Percentiles rank a stretch among this genome's conserved stretches.
phyloP scores from a whole-genome alignment of 805 yeast species.

The Ogataea philodendri region DNA sequence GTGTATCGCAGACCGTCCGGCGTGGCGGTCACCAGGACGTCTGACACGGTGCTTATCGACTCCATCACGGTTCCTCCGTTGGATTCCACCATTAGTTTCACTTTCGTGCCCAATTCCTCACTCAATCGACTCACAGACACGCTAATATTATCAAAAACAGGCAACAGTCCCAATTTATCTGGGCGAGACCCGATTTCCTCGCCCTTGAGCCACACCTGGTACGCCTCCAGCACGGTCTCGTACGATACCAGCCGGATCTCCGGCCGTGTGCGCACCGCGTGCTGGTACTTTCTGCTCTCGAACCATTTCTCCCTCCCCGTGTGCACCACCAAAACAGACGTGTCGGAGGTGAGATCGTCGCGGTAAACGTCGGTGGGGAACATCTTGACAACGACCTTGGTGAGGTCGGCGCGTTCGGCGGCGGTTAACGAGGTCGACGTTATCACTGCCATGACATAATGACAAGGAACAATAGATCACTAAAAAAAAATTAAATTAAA shows the following conservation, averaged over 20 bases:
- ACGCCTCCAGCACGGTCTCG: constrained; percentile 43
- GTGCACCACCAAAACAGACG: constrained; percentile 26
- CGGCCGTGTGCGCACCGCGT: constrained; percentile 46
- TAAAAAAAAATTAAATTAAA: constrained; percentile 1
- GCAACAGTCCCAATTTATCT: constrained; percentile 24
- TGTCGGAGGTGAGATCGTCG: constrained; percentile 31
- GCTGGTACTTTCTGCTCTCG: constrained; percentile 52
- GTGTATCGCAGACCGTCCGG: constrained; percentile 52
- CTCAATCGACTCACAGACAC: constrained; percentile 39
- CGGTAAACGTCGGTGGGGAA: constrained; percentile 20
- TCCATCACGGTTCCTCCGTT: constrained; percentile 52
- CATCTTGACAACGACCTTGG: constrained; percentile 16
- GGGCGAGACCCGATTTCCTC: constrained; percentile 23
- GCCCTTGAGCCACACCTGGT: constrained; percentile 58
- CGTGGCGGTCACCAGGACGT: constrained; percentile 49
- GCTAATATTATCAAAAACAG: constrained; percentile 42
- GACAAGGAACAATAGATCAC: background rate
- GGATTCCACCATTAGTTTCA: constrained; percentile 34
- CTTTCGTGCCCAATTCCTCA: constrained; percentile 20
- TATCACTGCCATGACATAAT: constrained; percentile 14
- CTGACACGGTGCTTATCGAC: constrained; percentile 44
- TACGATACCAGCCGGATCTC: constrained; percentile 58
- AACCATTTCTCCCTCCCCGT: constrained; percentile 27
- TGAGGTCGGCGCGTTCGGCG: constrained; percentile 17
- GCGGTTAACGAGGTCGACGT: constrained; percentile 31